Base-by-base conservation (phyloP, 768 basidiomycete genomes). In the Gymnopilus junonius region DNA sequence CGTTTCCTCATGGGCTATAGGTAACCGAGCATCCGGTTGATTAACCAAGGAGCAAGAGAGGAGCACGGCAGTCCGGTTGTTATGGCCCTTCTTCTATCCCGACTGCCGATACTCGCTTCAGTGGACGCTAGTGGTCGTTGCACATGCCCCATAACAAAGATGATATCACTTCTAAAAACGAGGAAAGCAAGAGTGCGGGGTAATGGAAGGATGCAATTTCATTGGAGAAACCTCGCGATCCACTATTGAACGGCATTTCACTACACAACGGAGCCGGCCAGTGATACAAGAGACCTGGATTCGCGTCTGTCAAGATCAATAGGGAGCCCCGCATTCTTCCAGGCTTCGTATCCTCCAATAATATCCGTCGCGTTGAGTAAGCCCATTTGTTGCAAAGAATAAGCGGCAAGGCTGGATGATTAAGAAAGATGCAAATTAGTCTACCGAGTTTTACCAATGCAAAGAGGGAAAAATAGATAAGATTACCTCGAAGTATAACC, bases 361-460 rank as follows among this genome's bases (percentile, higher is more conserved):
- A 93, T 83, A 75, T 93, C 92, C 0, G 92, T 93, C 43, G 90
- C 87, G 68, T 90, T 90, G 42, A 88, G 69, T 63, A 93, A 71
- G 1, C 92, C 92, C 5, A 94, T 68, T 51, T 91, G 83, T 48
- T 89, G 88, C 67, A 93, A 70, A 25, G 88, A 78, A 54, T 84
- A 80, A 0, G 91, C 91, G 1, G 92, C 92, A 37, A 93, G 80
- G 68, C 89, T 90, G n/a, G n/a, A n/a, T n/a, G n/a, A n/a, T n/a
- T n/a, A n/a, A n/a, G n/a, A n/a, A 32, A 27, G 2, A 23, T 12
- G 45, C 10, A n/a, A 40, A 25, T 51, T 11, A 48, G 29, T 48
- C 46, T 27, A 53, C 40, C 32, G 57, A 31, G 10, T 42, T 29
- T 43, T 34, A 25, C 34, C 35, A 25, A 35, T 35, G 34, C 34